Evolutionary conservation across 805 yeast species (phyloP).

Genomic region (Metschnikowia orientalis): DNA sequence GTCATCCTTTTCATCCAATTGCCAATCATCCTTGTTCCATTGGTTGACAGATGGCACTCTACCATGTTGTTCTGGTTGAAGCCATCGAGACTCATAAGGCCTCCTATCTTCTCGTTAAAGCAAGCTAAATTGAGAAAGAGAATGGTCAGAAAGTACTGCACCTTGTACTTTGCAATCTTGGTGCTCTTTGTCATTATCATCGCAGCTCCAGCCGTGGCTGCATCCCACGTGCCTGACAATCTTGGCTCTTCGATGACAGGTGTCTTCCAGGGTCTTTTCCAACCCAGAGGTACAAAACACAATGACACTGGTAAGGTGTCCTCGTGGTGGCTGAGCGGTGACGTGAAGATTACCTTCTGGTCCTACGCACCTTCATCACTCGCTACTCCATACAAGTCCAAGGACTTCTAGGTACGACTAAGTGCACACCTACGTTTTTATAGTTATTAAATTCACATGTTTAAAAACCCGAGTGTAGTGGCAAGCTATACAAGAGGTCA

Average conservation of each 20-base stretch:
- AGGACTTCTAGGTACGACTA: conserved; percentile 30
- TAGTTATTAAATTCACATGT: conserved; percentile 1
- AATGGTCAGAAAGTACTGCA: conserved; percentile 91
- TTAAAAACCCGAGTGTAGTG: too few relatives aligned
- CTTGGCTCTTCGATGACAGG: conserved; percentile 30
- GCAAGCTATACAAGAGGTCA: too few relatives aligned
- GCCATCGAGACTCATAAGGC: conserved; percentile 94
- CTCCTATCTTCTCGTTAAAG: conserved; percentile 94
- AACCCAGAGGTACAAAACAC: conserved; percentile 77
- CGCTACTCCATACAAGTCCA: conserved; percentile 51
- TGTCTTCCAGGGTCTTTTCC: conserved; percentile 67
- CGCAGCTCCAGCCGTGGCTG: conserved; percentile 89
- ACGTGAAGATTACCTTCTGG: conserved; percentile 39
- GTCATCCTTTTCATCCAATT: conserved; percentile 79
- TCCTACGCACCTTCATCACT: conserved; percentile 51
- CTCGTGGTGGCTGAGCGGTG: conserved; percentile 18
- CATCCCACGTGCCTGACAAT: conserved; percentile 45
- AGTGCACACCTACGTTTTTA: too few relatives aligned
- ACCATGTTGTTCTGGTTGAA: conserved; percentile 98
- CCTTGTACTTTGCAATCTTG: conserved; percentile 70
- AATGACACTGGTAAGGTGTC: conserved; percentile 70
- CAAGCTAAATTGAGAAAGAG: conserved; percentile 95
- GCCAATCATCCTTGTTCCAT: conserved; percentile 82
- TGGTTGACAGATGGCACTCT: conserved; percentile 95
- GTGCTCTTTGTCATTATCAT: conserved; percentile 69